Evolutionary conservation across 1,139 yeast species (phyloP), one percentile per base, ranked within the genome.

Genomic region (Pichia inconspicua): DNA sequence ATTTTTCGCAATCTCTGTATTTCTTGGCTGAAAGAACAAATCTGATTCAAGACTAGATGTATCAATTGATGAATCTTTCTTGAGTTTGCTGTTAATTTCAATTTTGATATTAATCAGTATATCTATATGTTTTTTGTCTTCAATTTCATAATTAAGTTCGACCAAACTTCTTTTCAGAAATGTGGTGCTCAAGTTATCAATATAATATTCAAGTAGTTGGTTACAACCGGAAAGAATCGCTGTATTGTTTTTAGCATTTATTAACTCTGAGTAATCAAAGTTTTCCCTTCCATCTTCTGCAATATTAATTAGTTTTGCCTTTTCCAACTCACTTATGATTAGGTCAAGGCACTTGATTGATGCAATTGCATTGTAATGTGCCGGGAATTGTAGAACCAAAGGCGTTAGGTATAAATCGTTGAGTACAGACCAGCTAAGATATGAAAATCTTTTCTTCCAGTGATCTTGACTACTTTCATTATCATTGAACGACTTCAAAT

Each of bases 311-410:
- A 38, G 14, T 15, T 54, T 47, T 2, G 47, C 50, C 27, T 55
- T 50, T 14, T 55, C 52, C 14, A 62, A 42, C 45, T 58, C 58
- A 42, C 55, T 58, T 51, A 55, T 55, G 6, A 77, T 55, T 46
- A 74, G 73, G 12, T 70, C 66, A 4, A 85, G 78, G 36, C 81
- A 60, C 40, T 70, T 69, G 28, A 82, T 66, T 31, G 81, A 76
- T 1, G 90, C 87, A 48, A 88, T 64, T 0, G 97, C 94, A 42
- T 84, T 78, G 39, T 85, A 76, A 62, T 89, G 95, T 2, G 90
- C 83, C 0, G 97, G 95, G 15, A 79, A 74, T 60, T 79, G 81
- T 38, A 92, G 66, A 17, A 82, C 77, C 19, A 84, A 72, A 37
- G 85, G 86, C 1, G 96, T 81, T 48, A 82, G 77, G 62, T 83